Evolutionary conservation across 257 asterid species (phyloP).

Genomic region (Fraxinus quadrangulata): DNA sequence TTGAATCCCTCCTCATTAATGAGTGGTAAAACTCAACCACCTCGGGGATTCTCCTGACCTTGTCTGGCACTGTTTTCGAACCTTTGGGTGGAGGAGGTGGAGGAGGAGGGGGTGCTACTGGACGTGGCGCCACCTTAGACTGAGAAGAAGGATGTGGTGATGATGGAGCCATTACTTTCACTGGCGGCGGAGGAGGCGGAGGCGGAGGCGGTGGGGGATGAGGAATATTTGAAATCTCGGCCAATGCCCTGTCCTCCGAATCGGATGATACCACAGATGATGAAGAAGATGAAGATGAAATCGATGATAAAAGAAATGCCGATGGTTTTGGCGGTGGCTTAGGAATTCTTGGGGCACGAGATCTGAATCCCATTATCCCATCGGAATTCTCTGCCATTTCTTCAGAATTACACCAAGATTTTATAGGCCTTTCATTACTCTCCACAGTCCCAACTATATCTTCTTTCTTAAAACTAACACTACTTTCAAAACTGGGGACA

Average conservation of each 20-base stretch:
- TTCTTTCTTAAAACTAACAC: conserved; percentile 34
- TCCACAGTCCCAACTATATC: conserved; percentile 38
- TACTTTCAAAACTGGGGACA: conserved; percentile 7
- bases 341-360: conserved; percentile 82
- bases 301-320: conserved; percentile 35
- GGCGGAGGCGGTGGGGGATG: conserved; percentile 15
- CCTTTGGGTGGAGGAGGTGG: conserved; percentile 51
- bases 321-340: conserved; percentile 88
- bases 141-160: conserved; percentile 31
- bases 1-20: conserved; percentile 71
- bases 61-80: conserved; percentile 42
- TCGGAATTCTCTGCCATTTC: conserved; percentile 60
- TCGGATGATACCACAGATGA: conserved; percentile 39
- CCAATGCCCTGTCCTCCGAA: conserved; percentile 63
- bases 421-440: conserved; percentile 38
- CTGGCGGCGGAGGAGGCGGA: conserved; percentile 33
- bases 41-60: conserved; percentile 76
- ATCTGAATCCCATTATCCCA: conserved; percentile 40
- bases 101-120: conserved; percentile 22
- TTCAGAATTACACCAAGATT: conserved; percentile 48
- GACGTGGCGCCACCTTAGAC: conserved; percentile 41
- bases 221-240: conserved; percentile 35
- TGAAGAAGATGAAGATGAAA: conserved; percentile 22
- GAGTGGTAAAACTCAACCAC: conserved; percentile 87
- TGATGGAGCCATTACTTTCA: conserved; percentile 23